A percentile compares a stretch with the other conserved stretches of the same genome.
Evolutionary conservation across 2,329 filamentous ascomycete species (phyloP).

Genomic region (Verticillium klebahnii): DNA sequence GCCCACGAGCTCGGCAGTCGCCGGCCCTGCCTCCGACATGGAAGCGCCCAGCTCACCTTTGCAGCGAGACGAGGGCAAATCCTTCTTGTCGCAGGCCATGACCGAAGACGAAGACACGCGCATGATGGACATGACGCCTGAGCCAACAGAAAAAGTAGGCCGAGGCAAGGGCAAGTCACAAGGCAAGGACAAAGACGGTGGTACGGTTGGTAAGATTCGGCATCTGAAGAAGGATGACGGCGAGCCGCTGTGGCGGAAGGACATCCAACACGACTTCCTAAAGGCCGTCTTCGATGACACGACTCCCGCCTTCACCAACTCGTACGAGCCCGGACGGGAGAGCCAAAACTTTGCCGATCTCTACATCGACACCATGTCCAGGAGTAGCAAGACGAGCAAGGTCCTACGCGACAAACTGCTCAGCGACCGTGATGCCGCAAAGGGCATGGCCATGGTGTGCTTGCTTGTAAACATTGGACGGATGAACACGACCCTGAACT

Average conservation of each 20-base stretch:
- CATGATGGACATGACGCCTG: slow-evolving; percentile 37
- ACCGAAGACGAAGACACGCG: slow-evolving; percentile 39
- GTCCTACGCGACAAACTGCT: slow-evolving; percentile 95
- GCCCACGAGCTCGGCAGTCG: slow-evolving; percentile 25
- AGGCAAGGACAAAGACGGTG: slow-evolving; percentile 26
- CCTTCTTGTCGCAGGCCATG: slow-evolving; percentile 38
- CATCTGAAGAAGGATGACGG: slow-evolving; percentile 88
- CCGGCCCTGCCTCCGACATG: slow-evolving; percentile 37
- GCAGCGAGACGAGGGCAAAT: slow-evolving; percentile 34
- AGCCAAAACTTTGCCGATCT: slow-evolving; percentile 84
- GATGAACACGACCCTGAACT: slow-evolving; percentile 99
- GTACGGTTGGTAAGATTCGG: slow-evolving; percentile 63
- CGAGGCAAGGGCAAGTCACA: slow-evolving; percentile 30
- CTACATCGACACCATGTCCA: slow-evolving; percentile 97
- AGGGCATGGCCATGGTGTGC: slow-evolving; percentile 99
- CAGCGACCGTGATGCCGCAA: slow-evolving; percentile 84
- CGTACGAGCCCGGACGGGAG: slow-evolving; percentile 64
- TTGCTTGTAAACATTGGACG: slow-evolving; percentile 92
- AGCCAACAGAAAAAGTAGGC: slow-evolving; percentile 34
- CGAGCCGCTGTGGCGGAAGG: slow-evolving; percentile 78
- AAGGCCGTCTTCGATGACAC: slow-evolving; percentile 75
- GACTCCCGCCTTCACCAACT: slow-evolving; percentile 78
- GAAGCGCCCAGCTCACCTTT: slow-evolving; percentile 42
- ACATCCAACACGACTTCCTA: slow-evolving; percentile 87
- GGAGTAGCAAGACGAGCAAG: slow-evolving; percentile 98